These are phyloP conservation scores for Aegilops sharonensis DNA, from an alignment of 176 grass and related monocot species.

Conservation along the genomic window DNA sequence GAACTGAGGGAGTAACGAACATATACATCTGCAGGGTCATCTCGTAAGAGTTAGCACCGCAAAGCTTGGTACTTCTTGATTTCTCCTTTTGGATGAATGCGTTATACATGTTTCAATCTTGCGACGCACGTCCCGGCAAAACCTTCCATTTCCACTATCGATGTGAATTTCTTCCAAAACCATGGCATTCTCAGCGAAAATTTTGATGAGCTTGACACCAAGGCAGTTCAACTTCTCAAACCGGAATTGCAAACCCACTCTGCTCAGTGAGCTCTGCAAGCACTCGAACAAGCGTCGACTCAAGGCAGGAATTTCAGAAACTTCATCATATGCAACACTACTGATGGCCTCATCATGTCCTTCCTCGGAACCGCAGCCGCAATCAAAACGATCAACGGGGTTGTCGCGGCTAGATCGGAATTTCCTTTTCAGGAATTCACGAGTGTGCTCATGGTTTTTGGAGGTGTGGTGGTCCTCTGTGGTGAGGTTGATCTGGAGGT, in stretches of 20 bases:
- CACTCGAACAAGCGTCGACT: neutral
- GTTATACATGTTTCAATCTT: neutral
- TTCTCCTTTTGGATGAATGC: neutral
- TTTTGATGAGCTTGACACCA: neutral
- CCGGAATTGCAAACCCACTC: neutral
- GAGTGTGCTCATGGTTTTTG: neutral
- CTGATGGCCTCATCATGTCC: neutral
- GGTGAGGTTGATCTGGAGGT: neutral
- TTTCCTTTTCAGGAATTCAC: neutral
- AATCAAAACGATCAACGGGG: neutral
- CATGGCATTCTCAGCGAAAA: neutral
- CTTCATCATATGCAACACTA: neutral
- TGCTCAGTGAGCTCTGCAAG: neutral
- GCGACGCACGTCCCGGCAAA: neutral
- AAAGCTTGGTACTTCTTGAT: neutral
- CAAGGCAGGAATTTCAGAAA: neutral
- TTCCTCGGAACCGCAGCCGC: neutral
- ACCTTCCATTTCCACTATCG: neutral
- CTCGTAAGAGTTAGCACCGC: neutral
- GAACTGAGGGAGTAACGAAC: too few relatives aligned
- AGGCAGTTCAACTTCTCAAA: neutral
- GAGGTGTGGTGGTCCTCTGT: neutral
- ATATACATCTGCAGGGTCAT: neutral
- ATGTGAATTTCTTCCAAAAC: neutral
- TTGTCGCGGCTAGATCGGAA: neutral